These are phyloP conservation scores for Schizochytrium sp. DNA, from an alignment of 108 stramenopile species.

Conservation along the genomic window DNA sequence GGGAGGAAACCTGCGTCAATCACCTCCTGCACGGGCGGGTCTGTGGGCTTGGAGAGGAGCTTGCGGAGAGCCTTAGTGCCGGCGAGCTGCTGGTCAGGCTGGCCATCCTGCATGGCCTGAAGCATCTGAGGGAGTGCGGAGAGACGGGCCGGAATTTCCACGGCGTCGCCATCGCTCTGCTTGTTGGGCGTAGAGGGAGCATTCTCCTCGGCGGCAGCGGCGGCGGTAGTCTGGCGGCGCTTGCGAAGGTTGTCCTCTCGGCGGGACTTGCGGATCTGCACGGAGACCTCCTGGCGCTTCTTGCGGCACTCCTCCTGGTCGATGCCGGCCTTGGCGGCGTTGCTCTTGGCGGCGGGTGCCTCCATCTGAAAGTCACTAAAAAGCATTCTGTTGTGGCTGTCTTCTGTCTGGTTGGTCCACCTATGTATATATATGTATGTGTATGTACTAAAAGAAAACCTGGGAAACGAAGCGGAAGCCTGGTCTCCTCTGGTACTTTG, in stretches of 20 bases:
- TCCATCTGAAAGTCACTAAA: conserved; percentile 37
- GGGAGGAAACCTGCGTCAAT: conserved; percentile 82
- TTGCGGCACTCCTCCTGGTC: conserved; percentile 60
- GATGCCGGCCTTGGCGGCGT: conserved; percentile 18
- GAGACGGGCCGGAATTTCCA: conserved; percentile 66
- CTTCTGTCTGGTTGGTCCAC: not conserved
- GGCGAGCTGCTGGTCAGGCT: conserved; percentile 69
- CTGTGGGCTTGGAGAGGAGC: conserved; percentile 82
- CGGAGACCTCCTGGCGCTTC: conserved; percentile 81
- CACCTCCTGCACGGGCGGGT: conserved; percentile 87
- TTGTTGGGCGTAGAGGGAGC: not conserved
- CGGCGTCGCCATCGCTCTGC: conserved; percentile 27
- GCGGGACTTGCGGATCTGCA: conserved; percentile 83
- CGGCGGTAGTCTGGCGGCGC: conserved; percentile 69
- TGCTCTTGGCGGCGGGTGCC: conserved; percentile 23
- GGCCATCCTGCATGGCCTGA: conserved; percentile 63
- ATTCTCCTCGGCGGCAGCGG: conserved; percentile 4
- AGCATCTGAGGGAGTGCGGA: conserved; percentile 75
- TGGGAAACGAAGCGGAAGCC: not conserved
- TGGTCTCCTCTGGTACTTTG: not conserved
- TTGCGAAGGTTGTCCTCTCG: conserved; percentile 81
- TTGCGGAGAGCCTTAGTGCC: conserved; percentile 82
- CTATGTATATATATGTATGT: not conserved
- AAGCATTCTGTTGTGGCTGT: not conserved
- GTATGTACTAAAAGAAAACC: not conserved